Evolutionary conservation across 495 filamentous ascomycete species (phyloP), one percentile per base, ranked within the genome.

Genomic region (Xylaria cubensis): DNA sequence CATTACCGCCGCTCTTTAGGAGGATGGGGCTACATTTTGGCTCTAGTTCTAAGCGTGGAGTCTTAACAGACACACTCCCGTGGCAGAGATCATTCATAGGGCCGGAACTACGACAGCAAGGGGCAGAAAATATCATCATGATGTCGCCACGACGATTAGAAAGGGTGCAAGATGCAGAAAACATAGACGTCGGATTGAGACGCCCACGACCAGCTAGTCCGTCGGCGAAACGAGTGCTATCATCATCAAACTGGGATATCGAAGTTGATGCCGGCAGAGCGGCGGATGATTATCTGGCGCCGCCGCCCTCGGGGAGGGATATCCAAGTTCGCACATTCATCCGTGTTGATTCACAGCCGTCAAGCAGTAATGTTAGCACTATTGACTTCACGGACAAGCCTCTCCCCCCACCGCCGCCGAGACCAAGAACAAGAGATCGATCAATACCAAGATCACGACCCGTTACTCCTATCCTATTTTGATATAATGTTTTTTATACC

Each of bases 1-100:
- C 83, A 2, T 56, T 86, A 12, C 78, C 80, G 7, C 81, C 82
- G 10, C 76, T 85, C 8, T 81, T 89, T 19, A 76, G 71, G 58
- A 55, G 44, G 42, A 64, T 71, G 29, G 53, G 53, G 42, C n/a
- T 66, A 3, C 36, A 56, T 2, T 26, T 36, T 12, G 50, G 39
- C n/a, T 32, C 17, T 17, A 26, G 32, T 19, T 7, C 59, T 26
- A 66, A 67, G 50, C 24, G 41, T 7, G 32, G 12, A 41, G 17
- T 7, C 29, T 39, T 46, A 24, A 32, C 50, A 13, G 62, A 61
- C 29, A 59, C 59, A n/a, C 48, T 72, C 10, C 70, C 70, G 36
- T 72, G 70, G 69, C 70, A 72, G 32, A 36, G 50, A 13, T 67
- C 70, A 26, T 59, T 67, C 21, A 26, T 42, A 13, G 29, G 2